phyloP scores from a whole-genome alignment of 2,329 filamentous ascomycete species.

The Aquanectria penicillioides region DNA sequence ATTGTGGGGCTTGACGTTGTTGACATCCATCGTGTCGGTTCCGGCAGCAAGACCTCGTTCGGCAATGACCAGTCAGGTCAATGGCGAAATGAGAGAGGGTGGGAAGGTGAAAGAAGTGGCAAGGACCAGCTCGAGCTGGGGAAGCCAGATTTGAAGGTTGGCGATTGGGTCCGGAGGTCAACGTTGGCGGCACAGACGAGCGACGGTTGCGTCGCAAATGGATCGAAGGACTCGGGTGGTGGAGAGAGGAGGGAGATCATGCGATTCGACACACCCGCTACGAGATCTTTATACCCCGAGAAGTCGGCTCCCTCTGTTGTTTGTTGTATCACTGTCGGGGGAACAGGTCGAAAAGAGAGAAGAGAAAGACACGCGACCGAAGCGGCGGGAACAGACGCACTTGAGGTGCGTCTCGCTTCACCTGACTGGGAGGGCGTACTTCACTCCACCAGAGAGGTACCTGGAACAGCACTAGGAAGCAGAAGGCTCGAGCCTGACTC shows the following conservation, averaged over 20 bases:
- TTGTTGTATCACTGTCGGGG: constrained; percentile 23
- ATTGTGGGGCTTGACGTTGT: constrained; percentile 35
- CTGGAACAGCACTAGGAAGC: constrained; percentile 7
- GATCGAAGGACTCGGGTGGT: constrained; percentile 21
- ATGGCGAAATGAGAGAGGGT: neutral
- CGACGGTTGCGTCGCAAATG: constrained; percentile 21
- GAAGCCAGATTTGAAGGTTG: neutral
- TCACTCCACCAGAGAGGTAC: constrained; percentile 30
- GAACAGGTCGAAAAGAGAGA: constrained; percentile 22
- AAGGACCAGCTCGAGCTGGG: neutral
- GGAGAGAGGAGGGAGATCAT: constrained; percentile 26
- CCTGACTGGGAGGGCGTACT: constrained; percentile 27
- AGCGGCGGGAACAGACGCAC: constrained; percentile 15
- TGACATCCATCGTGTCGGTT: constrained; percentile 25
- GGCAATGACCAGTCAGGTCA: neutral
- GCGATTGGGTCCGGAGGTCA: neutral
- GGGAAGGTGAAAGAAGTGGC: neutral
- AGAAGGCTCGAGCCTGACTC: constrained; percentile 23
- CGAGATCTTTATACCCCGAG: constrained; percentile 39
- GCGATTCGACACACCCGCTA: constrained; percentile 27
- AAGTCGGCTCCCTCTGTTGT: constrained; percentile 5
- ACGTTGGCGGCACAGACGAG: neutral
- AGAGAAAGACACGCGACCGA: constrained; percentile 22
- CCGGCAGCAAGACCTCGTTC: neutral
- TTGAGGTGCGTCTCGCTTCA: constrained; percentile 18